These are phyloP conservation scores for Lepidium didymum DNA, from an alignment of 345 rosid species.

Conservation along the genomic window DNA sequence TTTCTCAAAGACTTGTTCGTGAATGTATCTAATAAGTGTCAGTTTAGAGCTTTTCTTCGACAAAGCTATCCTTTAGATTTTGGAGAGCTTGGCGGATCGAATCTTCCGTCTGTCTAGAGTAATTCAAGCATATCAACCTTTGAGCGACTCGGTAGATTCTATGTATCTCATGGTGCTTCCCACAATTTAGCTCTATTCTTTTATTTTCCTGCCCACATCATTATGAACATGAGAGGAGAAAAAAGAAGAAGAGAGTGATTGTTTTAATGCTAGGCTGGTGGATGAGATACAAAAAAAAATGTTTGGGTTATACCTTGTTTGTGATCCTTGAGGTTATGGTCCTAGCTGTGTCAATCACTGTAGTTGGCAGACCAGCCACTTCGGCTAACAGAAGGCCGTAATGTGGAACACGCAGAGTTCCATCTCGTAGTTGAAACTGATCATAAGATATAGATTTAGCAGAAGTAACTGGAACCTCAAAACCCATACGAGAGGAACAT, in stretches of 20 bases:
- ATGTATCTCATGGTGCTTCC: constrained; percentile 39
- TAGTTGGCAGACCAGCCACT: constrained; percentile 75
- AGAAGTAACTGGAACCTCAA: not conserved
- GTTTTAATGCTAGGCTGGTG: not conserved
- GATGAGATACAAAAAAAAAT: not conserved
- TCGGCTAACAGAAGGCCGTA: constrained; percentile 83
- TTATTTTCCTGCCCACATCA: constrained; percentile 42
- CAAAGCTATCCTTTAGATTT: constrained; percentile 51
- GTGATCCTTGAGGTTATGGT: constrained; percentile 60
- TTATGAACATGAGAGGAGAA: not conserved
- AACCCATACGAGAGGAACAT: not conserved
- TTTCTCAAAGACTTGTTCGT: not conserved
- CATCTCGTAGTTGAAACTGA: constrained; percentile 81
- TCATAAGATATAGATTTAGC: not conserved
- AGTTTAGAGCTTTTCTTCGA: constrained; percentile 32
- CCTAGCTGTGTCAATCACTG: constrained; percentile 79
- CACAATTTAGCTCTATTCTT: constrained; percentile 62
- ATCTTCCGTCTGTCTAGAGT: constrained; percentile 56
- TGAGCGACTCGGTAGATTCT: constrained; percentile 51
- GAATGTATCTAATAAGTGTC: not conserved
- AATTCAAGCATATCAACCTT: constrained; percentile 61
- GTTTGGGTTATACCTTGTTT: constrained; percentile 39
- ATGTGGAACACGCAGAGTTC: constrained; percentile 64
- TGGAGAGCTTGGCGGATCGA: constrained; percentile 64
- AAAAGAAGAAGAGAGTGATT: not conserved